Base-by-base conservation (phyloP, 345 rosid species). In the Lepidium africanum region DNA sequence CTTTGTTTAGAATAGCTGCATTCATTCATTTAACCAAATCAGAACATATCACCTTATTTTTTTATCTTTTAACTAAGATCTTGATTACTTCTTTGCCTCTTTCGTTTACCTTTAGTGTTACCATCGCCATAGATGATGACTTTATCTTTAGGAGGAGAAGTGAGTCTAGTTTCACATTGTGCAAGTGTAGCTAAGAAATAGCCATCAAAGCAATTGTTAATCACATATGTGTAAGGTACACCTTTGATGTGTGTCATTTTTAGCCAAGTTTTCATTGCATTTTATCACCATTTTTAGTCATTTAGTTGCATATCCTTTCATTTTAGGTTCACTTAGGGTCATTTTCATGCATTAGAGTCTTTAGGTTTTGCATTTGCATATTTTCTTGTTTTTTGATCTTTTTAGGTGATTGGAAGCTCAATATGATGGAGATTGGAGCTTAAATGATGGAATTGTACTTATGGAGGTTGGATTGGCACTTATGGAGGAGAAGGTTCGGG, bases 101-200 rank as follows among this genome's bases (percentile, higher is more conserved):
- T 38, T 11, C 16, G 1, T 23, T 15, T 71, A 87, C 93, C 88
- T 80, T 87, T 85, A 5, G 78, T 41, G 33, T 82, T 81, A 49
- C 93, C 93, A 69, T 87, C 87, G 1, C 90, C 93, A 10, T 77
- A 52, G 71, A 85, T 79, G 48, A 71, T 38, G 60, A 82, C 83
- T 70, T 82, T 80, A 42, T 85, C 90, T 65, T 83, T 80, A 10
- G 90, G 90, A 49, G 94, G 84, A 49, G 81, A 70, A 7, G 75
- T 74, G 33, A 72, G 76, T 37, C 82, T 81, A 0, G 68, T 65
- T 63, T 87, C 88, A 15, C 75, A 80, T 65, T 87, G 93, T 55
- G 43, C 73, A 36, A 87, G 21, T 33, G 74, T 68, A 10, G 84
- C 70, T 36, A 83, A 81, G 76, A 81, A 85, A 62, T 79, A 83